Evolutionary conservation across 225 moss, liverwort and hornwort genomes (phyloP).

Genomic region (Physcomitrellopsis africana): DNA sequence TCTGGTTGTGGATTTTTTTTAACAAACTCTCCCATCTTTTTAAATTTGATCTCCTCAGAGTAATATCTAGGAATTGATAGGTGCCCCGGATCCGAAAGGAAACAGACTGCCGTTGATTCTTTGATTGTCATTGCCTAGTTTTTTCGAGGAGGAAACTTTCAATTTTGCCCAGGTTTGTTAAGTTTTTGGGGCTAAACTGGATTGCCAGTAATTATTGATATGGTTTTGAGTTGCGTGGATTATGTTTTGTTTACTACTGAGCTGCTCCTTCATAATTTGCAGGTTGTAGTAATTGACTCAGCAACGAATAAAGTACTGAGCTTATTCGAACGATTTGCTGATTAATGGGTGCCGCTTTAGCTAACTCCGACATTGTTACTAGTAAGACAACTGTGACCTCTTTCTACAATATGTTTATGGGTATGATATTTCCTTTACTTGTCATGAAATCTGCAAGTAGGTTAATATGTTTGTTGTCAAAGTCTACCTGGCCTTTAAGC

Average conservation of each 20-base stretch:
- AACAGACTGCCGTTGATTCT: not conserved
- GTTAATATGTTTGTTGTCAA: too few relatives aligned
- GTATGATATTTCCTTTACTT: too few relatives aligned
- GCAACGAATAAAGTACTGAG: constrained; percentile 66
- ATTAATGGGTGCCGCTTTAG: too few relatives aligned
- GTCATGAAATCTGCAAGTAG: too few relatives aligned
- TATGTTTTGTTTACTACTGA: constrained; percentile 15
- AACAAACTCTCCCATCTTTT: not conserved
- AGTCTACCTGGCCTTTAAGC: too few relatives aligned
- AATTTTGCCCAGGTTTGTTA: not conserved
- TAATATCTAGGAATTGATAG: not conserved
- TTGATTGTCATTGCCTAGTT: constrained; percentile 4
- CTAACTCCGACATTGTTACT: too few relatives aligned
- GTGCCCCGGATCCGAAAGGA: not conserved
- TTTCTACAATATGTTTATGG: too few relatives aligned
- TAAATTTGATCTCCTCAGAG: not conserved
- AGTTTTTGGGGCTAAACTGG: not conserved
- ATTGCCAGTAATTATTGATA: not conserved
- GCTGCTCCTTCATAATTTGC: constrained; percentile 16
- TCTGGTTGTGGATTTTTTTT: constrained; percentile 16
- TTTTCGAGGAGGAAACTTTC: not conserved
- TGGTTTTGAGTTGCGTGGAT: constrained; percentile 2
- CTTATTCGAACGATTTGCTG: constrained; percentile 71
- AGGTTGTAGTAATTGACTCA: constrained; percentile 88
- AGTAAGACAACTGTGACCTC: too few relatives aligned